Percentiles rank a stretch among this genome's conserved stretches.
phyloP scores from a whole-genome alignment of 192 early-diverging fungal species.

The Coemansia sp. region DNA sequence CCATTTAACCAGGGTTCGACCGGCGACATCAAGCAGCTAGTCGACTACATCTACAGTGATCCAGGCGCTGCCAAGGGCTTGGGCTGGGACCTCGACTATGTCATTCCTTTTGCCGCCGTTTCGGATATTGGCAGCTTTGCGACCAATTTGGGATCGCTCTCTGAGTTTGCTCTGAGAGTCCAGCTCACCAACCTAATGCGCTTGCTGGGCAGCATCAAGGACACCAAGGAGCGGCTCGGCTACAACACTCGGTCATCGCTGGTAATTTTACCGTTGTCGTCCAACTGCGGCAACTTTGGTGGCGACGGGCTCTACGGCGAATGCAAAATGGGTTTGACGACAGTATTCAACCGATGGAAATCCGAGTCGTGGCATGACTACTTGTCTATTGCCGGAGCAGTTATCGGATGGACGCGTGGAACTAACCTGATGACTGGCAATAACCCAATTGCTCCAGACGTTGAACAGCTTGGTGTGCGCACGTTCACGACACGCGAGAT shows the following conservation, averaged over 20 bases:
- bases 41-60: slow-evolving; percentile 86
- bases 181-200: slow-evolving; percentile 94
- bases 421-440: slow-evolving; percentile 93
- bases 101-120: slow-evolving; percentile 95
- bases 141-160: slow-evolving; percentile 78
- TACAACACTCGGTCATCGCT: slow-evolving; percentile 86
- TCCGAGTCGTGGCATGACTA: slow-evolving; percentile 89
- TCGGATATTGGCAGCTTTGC: slow-evolving; percentile 86
- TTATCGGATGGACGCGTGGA: slow-evolving; percentile 98
- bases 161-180: slow-evolving; percentile 89
- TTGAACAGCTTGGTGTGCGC: slow-evolving; percentile 85
- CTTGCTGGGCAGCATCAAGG: slow-evolving; percentile 83
- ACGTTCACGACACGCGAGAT: slow-evolving; percentile 79
- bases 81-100: slow-evolving; percentile 91
- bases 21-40: slow-evolving; percentile 76
- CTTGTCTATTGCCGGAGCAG: slow-evolving; percentile 85
- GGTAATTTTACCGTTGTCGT: slow-evolving; percentile 87
- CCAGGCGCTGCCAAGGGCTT: slow-evolving; percentile 61
- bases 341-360: slow-evolving; percentile 88
- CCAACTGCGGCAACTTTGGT: slow-evolving; percentile 94
- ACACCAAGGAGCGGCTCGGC: slow-evolving; percentile 73
- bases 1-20: slow-evolving; percentile 92
- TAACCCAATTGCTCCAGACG: slow-evolving; percentile 84
- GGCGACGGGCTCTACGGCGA: slow-evolving; percentile 56
- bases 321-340: slow-evolving; percentile 92